Base-by-base conservation (phyloP, 2,329 filamentous ascomycete genomes). In the Cytospora leucostoma region DNA sequence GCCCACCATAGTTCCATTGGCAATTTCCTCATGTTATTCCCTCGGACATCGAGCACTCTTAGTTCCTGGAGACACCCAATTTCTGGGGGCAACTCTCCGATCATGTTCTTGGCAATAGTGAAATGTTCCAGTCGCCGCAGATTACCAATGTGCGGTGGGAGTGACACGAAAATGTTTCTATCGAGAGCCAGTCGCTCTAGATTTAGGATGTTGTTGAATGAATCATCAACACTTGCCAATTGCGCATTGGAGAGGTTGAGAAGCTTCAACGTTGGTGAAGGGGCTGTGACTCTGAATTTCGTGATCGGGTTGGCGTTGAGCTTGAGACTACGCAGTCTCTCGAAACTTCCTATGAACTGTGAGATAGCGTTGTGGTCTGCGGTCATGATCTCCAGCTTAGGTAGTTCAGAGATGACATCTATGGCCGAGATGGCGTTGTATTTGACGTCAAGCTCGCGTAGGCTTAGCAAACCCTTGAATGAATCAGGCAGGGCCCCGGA, bases 1-100 rank as follows among this genome's bases (percentile, higher is more conserved):
- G 94, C 94, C 82, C 92, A 94, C 95, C 95, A 99, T n/a, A 99
- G 84, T 72, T 99, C 95, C 72, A 91, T 87, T 2, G 95, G 95
- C 37, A 99, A 80, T 71, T 89, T 90, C 68, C 89, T 90, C 63
- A 99, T 84, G 72, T 98, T 99, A 79, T 98, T 99, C 72, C 95
- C 92, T 67, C 94, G 86, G 19, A 98, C 84, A 73, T 99, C 94
- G 49, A 99, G 81, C 66, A 93, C 89, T 59, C 88, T 89, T 66
- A 99, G 81, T 40, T 98, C 94, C 0, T 83, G 85, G 32, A 99
- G 82, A 67, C 91, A 93, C 6, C 95, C 95, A 68, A 99, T 92
- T 69, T 97, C 93, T 0, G 90, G 77, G 4, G 95, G 95, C 35
- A 99, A 79, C 68, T 91, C 88, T 65, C 89, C 91, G 4, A 99